These are phyloP conservation scores for Pythium folliculosum DNA, from an alignment of 352 stramenopile genomes.

Conservation along the genomic window DNA sequence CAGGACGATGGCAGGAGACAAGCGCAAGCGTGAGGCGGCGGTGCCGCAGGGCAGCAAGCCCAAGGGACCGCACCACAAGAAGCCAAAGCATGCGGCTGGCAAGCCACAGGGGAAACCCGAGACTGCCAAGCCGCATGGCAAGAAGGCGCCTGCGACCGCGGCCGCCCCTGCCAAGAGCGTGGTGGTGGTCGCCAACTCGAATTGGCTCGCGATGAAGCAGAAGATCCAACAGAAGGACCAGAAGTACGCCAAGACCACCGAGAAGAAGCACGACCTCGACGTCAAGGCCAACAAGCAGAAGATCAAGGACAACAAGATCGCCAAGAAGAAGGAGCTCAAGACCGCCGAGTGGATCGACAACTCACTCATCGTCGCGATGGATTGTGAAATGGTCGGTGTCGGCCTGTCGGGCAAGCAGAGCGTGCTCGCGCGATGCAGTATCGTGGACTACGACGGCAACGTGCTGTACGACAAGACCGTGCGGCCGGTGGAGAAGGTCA, in stretches of 20 bases:
- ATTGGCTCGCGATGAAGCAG: slow-evolving; percentile 75
- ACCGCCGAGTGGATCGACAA: slow-evolving; percentile 82
- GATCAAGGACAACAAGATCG: slow-evolving; percentile 48
- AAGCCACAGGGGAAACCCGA: no score
- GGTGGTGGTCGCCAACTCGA: slow-evolving; percentile 48
- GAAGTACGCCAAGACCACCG: slow-evolving; percentile 22
- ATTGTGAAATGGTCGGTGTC: slow-evolving; percentile 90
- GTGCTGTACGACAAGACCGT: slow-evolving; percentile 87
- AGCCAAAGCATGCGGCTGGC: slow-evolving; percentile 27
- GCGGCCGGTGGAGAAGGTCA: slow-evolving; percentile 82
- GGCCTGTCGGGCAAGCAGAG: slow-evolving; percentile 75
- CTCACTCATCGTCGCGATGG: slow-evolving; percentile 75
- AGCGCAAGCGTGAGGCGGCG: slow-evolving; percentile 29
- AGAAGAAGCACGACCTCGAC: slow-evolving; percentile 46
- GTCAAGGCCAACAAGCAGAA: slow-evolving; percentile 45
- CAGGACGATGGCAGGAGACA: slow-evolving; percentile 16
- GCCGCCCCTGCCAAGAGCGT: slow-evolving; percentile 25
- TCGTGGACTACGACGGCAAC: slow-evolving; percentile 82
- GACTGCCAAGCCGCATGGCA: slow-evolving; percentile 6
- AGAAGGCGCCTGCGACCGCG: slow-evolving; percentile 24
- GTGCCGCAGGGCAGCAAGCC: neutral
- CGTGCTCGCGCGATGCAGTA: slow-evolving; percentile 84
- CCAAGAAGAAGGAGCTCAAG: slow-evolving; percentile 49
- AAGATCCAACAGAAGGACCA: slow-evolving; percentile 58
- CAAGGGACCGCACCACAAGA: slow-evolving; percentile 20